phyloP scores from a whole-genome alignment of 805 yeast species.

The Cyberlindnera subsufficiens region DNA sequence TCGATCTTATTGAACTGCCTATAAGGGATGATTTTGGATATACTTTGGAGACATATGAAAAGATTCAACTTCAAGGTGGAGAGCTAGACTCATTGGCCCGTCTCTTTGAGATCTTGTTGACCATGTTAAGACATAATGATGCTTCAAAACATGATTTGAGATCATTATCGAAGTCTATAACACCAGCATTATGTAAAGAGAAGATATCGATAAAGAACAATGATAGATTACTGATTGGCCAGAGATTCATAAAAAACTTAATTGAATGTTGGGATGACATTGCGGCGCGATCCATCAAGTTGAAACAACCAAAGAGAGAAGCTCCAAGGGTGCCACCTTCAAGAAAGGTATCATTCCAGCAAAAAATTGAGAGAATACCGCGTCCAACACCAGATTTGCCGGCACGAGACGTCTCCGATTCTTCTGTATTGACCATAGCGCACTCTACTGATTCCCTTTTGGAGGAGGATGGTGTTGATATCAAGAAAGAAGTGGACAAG shows the following conservation, averaged over 20 bases:
- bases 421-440: not conserved
- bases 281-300: constrained; percentile 1
- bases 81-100: constrained; percentile 30
- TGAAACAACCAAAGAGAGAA: constrained; percentile 1
- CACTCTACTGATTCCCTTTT: too few species aligned
- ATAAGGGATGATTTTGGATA: constrained; percentile 42
- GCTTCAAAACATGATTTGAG: constrained; percentile 36
- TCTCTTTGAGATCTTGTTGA: constrained; percentile 41
- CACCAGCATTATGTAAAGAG: constrained; percentile 52
- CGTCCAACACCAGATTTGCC: constrained; percentile 12
- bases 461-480: not conserved
- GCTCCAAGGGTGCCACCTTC: constrained; percentile 14
- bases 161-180: constrained; percentile 18
- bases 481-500: not conserved
- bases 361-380: constrained; percentile 11
- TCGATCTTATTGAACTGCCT: constrained; percentile 45
- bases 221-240: constrained; percentile 44
- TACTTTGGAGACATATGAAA: constrained; percentile 31
- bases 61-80: constrained; percentile 25
- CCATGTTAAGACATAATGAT: constrained; percentile 30
- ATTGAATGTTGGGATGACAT: constrained; percentile 40
- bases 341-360: constrained; percentile 10
- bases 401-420: not conserved
- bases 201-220: constrained; percentile 34
- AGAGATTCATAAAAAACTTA: constrained; percentile 47